Evolutionary conservation across 148 eudicot species (phyloP).

Genomic region (Cornus florida): DNA sequence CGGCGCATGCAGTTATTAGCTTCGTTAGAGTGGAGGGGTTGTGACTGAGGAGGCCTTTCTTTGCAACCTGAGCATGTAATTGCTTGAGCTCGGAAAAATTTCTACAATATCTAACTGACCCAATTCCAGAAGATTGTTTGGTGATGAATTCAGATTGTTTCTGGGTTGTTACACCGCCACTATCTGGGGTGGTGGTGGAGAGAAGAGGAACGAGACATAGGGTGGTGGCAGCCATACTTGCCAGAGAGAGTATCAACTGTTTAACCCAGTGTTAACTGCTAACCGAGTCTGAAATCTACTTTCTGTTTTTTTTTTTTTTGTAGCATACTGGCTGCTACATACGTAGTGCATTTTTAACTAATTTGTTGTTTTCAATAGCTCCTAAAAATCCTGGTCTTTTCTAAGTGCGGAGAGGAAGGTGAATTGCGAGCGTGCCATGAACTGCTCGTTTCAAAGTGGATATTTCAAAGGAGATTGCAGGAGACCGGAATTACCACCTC

Average conservation of each 20-base stretch:
- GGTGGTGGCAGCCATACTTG: slow-evolving; percentile 5
- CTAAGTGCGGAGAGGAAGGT: too few relatives aligned
- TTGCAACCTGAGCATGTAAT: slow-evolving; percentile 32
- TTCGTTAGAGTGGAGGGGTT: slow-evolving; percentile 5
- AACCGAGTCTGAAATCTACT: too few relatives aligned
- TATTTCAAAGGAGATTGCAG: too few relatives aligned
- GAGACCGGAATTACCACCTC: too few relatives aligned
- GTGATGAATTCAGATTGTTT: slow-evolving; percentile 10
- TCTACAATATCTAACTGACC: slow-evolving; percentile 25
- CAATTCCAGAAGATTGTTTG: slow-evolving; percentile 7
- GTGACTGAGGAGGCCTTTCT: slow-evolving; percentile 14
- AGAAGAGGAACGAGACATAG: slow-evolving; percentile 2
- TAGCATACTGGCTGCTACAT: too few relatives aligned
- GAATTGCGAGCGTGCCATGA: too few relatives aligned
- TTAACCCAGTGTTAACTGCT: neutral
- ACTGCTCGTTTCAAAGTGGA: too few relatives aligned
- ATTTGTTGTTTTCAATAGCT: too few relatives aligned
- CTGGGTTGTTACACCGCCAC: neutral
- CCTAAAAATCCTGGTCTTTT: too few relatives aligned
- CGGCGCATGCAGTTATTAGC: slow-evolving; percentile 25
- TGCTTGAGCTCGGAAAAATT: slow-evolving; percentile 30
- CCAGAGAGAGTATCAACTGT: neutral
- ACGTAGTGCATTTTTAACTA: too few relatives aligned
- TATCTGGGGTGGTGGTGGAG: slow-evolving; percentile 7
- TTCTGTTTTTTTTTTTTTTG: too few relatives aligned